Conservation (phyloP, 2,329 filamentous ascomycete species). For the Hypoxylon sp. region DNA sequence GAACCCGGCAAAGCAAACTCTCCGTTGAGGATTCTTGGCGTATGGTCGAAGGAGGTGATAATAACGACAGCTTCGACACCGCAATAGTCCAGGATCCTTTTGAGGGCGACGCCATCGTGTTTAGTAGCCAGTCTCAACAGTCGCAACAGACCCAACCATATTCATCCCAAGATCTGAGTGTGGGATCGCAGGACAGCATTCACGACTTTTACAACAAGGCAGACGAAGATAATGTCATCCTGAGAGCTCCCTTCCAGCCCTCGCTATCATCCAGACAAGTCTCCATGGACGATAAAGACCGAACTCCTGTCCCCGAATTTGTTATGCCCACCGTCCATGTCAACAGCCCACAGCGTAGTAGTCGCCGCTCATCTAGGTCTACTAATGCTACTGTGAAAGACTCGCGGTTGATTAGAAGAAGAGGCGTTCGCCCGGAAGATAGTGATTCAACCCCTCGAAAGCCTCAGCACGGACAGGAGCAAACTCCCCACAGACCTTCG, state of each 20-base stretch:
- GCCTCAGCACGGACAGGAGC: constrained; percentile 34
- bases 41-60: constrained; percentile 71
- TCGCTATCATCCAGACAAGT: constrained; percentile 58
- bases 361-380: constrained; percentile 55
- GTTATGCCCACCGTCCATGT: constrained; percentile 67
- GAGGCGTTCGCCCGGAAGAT: constrained; percentile 47
- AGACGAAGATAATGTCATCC: constrained; percentile 69
- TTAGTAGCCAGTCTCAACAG: constrained; percentile 65
- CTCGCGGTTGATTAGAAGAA: constrained; percentile 50
- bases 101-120: constrained; percentile 59
- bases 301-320: constrained; percentile 66
- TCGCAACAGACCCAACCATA: constrained; percentile 66
- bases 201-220: constrained; percentile 67
- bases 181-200: constrained; percentile 70
- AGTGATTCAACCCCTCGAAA: constrained; percentile 45
- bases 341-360: constrained; percentile 57
- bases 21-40: constrained; percentile 72
- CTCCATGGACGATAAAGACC: constrained; percentile 53
- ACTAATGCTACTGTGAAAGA: constrained; percentile 53
- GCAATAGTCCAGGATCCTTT: constrained; percentile 64
- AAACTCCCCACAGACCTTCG: constrained; percentile 35
- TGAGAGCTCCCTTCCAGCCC: constrained; percentile 69
- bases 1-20: constrained; percentile 49
- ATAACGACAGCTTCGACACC: constrained; percentile 73
- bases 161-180: constrained; percentile 59